A percentile compares a stretch with the other conserved stretches of the same genome.
phyloP scores from a whole-genome alignment of 225 moss, liverwort and hornwort genomes.

The Rhytidiadelphus loreus region DNA sequence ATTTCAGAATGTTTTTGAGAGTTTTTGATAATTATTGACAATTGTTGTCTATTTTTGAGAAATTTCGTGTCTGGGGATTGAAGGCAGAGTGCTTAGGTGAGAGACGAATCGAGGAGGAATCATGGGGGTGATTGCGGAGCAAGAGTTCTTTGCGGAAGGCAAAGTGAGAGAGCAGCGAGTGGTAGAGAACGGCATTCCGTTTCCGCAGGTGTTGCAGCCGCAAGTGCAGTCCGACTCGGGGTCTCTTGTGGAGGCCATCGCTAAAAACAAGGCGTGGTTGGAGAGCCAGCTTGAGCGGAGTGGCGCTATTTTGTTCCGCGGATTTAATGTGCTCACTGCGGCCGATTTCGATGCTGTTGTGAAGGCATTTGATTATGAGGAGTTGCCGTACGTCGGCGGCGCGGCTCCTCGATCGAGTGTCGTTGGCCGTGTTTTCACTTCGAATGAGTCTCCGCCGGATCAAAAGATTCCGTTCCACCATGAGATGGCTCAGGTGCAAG shows the following conservation, averaged over 20 bases:
- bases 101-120: background rate
- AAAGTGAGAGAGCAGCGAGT: slow-evolving; percentile 61
- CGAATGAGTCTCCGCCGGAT: slow-evolving; percentile 96
- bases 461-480: slow-evolving; percentile 96
- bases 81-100: background rate
- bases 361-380: slow-evolving; percentile 69
- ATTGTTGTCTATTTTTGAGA: background rate
- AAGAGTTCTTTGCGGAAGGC: slow-evolving; percentile 27
- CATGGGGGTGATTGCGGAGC: slow-evolving; percentile 24
- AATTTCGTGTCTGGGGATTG: background rate
- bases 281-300: slow-evolving; percentile 50
- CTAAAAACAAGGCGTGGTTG: slow-evolving; percentile 54
- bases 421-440: slow-evolving; percentile 87
- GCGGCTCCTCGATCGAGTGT: slow-evolving; percentile 94
- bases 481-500: slow-evolving; percentile 88
- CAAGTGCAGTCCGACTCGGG: slow-evolving; percentile 10
- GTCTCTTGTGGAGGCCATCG: slow-evolving; percentile 45
- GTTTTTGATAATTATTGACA: background rate
- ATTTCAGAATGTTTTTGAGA: background rate
- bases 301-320: slow-evolving; percentile 70
- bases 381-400: slow-evolving; percentile 93
- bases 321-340: slow-evolving; percentile 62
- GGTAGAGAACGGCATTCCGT: slow-evolving; percentile 38
- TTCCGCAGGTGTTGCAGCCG: slow-evolving; percentile 77
- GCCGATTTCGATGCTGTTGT: slow-evolving; percentile 79